Conservation (phyloP, 352 stramenopile genomes). For the Phytophthora vignae region DNA sequence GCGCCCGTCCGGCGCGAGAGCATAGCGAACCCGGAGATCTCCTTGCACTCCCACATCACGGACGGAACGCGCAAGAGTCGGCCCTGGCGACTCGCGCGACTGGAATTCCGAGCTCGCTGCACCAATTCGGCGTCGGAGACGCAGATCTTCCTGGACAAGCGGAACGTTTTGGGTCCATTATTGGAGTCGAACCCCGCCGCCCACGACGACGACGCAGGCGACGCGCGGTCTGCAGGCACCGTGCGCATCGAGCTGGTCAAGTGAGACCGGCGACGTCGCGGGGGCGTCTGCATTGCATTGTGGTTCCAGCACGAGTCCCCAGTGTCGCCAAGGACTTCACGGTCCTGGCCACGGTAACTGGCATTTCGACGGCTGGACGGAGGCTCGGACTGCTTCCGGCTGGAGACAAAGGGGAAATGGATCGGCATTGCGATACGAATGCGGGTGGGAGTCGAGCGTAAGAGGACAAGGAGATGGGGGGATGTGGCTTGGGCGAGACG, state of each 20-base stretch:
- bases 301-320: conserved; percentile 23
- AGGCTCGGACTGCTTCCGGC: conserved; percentile 11
- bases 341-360: not conserved
- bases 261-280: conserved; percentile 16
- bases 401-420: conserved; percentile 35
- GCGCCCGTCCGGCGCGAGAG: conserved; percentile 32
- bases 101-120: conserved; percentile 35
- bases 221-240: conserved; percentile 24
- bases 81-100: conserved; percentile 22
- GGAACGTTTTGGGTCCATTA: conserved; percentile 9
- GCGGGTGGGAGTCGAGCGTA: not conserved
- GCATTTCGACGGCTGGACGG: not conserved
- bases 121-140: conserved; percentile 44
- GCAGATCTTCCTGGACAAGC: conserved; percentile 28
- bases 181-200: conserved; percentile 14
- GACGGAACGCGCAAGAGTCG: conserved; percentile 30
- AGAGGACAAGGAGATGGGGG: conserved; percentile 8
- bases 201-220: conserved; percentile 22
- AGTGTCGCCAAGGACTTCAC: conserved; percentile 16
- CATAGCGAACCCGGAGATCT: conserved; percentile 37
- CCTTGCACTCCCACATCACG: conserved; percentile 46
- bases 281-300: conserved; percentile 2
- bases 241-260: conserved; percentile 36
- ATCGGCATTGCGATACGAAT: conserved; percentile 28
- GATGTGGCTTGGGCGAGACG: conserved; percentile 8